Evolutionary conservation across 306 rosid species (phyloP).

Genomic region (Sicyos baderoa): DNA sequence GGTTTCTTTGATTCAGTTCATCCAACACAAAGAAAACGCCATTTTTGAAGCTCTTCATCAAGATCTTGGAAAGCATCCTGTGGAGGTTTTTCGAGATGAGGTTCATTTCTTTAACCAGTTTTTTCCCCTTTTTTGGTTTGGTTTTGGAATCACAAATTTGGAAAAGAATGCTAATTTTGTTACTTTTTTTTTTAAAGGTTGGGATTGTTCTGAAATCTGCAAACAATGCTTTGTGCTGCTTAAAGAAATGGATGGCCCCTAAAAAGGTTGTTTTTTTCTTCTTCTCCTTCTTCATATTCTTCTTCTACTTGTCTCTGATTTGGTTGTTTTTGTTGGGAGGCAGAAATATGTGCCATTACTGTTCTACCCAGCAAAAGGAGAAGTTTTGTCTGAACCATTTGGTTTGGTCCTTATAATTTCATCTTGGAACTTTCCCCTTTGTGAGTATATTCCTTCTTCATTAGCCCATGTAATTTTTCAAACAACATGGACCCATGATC

Average conservation of each 20-base stretch:
- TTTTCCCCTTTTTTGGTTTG: not conserved
- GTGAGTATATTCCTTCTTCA: conserved; percentile 42
- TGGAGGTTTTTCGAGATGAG: conserved; percentile 76
- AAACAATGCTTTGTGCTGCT: conserved; percentile 27
- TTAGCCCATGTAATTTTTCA: not conserved
- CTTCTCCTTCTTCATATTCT: not conserved
- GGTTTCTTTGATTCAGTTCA: conserved; percentile 36
- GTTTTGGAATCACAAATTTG: not conserved
- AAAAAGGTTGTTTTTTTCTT: conserved; percentile 30
- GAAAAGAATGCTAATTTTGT: not conserved
- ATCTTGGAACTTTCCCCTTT: conserved; percentile 81
- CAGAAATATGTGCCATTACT: conserved; percentile 48
- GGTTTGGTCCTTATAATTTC: conserved; percentile 78
- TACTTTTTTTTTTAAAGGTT: conserved; percentile 30
- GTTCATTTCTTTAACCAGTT: conserved; percentile 21
- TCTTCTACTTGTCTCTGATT: not conserved
- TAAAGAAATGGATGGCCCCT: conserved; percentile 73
- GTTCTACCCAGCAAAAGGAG: conserved; percentile 65
- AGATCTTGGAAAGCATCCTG: conserved; percentile 85
- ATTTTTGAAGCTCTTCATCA: conserved; percentile 48
- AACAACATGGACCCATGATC: not conserved
- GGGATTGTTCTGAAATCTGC: conserved; percentile 63
- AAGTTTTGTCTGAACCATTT: conserved; percentile 65
- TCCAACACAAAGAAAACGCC: conserved; percentile 48
- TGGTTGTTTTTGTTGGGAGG: conserved; percentile 1